Conservation (phyloP, 1,284 basidiomycete species). For the Fomes fomentarius region DNA sequence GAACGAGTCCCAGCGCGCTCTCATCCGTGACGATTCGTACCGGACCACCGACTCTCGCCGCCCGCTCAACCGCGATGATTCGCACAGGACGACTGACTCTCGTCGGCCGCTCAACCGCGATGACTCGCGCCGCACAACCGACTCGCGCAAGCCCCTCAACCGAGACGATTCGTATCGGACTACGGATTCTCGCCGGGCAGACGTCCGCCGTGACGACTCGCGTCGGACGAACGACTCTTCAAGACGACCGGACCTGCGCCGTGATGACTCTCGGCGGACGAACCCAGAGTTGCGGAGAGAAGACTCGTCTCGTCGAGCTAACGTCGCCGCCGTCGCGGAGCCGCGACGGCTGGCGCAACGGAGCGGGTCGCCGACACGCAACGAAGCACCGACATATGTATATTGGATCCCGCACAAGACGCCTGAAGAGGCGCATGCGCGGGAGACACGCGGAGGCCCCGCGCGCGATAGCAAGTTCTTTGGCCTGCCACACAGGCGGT, state of each 20-base stretch:
- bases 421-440: slow-evolving; percentile 39
- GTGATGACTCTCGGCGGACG: slow-evolving; percentile 19
- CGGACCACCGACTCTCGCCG: slow-evolving; percentile 17
- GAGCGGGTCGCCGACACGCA: slow-evolving; percentile 31
- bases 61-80: slow-evolving; percentile 14
- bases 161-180: slow-evolving; percentile 20
- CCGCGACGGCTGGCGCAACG: slow-evolving; percentile 18
- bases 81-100: slow-evolving; percentile 10
- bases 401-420: slow-evolving; percentile 39
- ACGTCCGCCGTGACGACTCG: slow-evolving; percentile 21
- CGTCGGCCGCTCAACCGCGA: slow-evolving; percentile 15
- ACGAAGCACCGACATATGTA: slow-evolving; percentile 39
- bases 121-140: slow-evolving; percentile 15
- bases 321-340: slow-evolving; percentile 15
- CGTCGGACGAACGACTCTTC: slow-evolving; percentile 16
- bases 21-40: slow-evolving; percentile 24
- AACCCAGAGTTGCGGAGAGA: slow-evolving; percentile 10
- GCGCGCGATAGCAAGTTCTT: slow-evolving; percentile 40
- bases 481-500: slow-evolving; percentile 51
- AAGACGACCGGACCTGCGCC: slow-evolving; percentile 11
- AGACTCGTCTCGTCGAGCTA: slow-evolving; percentile 7
- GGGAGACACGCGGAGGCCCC: slow-evolving; percentile 26
- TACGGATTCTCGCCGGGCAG: slow-evolving; percentile 13
- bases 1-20: slow-evolving; percentile 25
- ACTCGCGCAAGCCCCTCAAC: slow-evolving; percentile 9